phyloP scores from a whole-genome alignment of 2,329 filamentous ascomycete species.

The Aaosphaeria arxii region DNA sequence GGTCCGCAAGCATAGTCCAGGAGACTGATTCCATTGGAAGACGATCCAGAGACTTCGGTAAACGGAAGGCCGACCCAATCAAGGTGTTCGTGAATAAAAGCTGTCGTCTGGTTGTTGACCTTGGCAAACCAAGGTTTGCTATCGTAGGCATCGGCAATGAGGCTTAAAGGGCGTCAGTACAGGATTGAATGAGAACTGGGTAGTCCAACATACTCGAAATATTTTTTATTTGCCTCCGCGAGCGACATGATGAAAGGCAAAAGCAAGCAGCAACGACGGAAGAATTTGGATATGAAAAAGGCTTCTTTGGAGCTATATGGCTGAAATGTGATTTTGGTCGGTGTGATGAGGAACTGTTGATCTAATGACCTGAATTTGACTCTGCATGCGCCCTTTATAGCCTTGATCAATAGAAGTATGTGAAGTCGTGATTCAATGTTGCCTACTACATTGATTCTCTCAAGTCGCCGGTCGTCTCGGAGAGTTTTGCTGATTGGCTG shows the following conservation, averaged over 20 bases:
- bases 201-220: constrained; percentile 28
- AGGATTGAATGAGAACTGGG: neutral
- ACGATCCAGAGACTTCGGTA: constrained; percentile 35
- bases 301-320: too few relatives aligned
- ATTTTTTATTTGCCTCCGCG: constrained; percentile 34
- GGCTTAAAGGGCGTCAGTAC: constrained; percentile 35
- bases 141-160: constrained; percentile 57
- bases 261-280: neutral
- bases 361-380: too few relatives aligned
- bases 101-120: constrained; percentile 53
- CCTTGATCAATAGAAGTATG: too few relatives aligned
- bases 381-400: too few relatives aligned
- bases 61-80: constrained; percentile 63
- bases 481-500: too few relatives aligned
- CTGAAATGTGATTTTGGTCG: too few relatives aligned
- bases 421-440: too few relatives aligned
- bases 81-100: constrained; percentile 52
- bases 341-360: too few relatives aligned
- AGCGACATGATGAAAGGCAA: constrained; percentile 17
- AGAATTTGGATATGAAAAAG: too few relatives aligned
- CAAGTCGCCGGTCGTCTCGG: too few relatives aligned
- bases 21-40: constrained; percentile 46
- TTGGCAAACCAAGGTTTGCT: constrained; percentile 51
- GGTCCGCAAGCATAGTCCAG: constrained; percentile 78
- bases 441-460: too few relatives aligned